Evolutionary conservation across 2,329 filamentous ascomycete genomes (phyloP), one percentile per base, ranked within the genome.

Genomic region (Microthyrium microscopicum): DNA sequence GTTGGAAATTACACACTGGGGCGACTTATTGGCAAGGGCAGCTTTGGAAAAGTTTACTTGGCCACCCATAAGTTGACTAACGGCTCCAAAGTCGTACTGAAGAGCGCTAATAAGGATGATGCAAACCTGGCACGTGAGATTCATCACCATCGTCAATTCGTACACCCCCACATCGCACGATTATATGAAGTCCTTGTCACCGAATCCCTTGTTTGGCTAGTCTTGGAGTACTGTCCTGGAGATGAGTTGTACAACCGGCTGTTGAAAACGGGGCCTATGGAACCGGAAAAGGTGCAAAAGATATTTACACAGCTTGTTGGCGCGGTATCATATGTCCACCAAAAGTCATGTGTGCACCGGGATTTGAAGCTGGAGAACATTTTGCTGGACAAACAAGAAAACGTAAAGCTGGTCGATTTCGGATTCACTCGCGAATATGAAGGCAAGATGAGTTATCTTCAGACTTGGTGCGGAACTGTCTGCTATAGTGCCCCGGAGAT

Each of bases 401-500:
- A 95, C 49, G 89, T 98, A 44, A 98, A 98, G 58, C 61, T 98
- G 39, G 87, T 91, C 44, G 89, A 98, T 53, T 98, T 98, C 60
- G 89, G 89, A 13, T 98, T 98, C 51, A 98, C 89, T 8, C 70
- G 89, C 43, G 89, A 98, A 57, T 98, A 98, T 54, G 84, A 94
- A 55, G 87, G 87, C 39, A 84, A 91, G 46, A 72, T 82, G 20
- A 95, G 85, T 53, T 87, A 95, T 49, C 60, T 98, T 35, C 87
- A 95, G 55, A 98, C 89, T 1, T 98, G 93, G 56, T 98, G 89
- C 53, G 89, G 89, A 4, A 98, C 89, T 0, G 77, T 98, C 41
- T 95, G 87, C 59, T 98, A 98, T 56, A 93, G 84, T 35, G 89
- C 89, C 3, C 89, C 89, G 2, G 89, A 98, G 56, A 98, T 98